A percentile compares a stretch with the other conserved stretches of the same genome.
phyloP scores from a whole-genome alignment of 164 flowering plant species.

The Umbellularia californica region DNA sequence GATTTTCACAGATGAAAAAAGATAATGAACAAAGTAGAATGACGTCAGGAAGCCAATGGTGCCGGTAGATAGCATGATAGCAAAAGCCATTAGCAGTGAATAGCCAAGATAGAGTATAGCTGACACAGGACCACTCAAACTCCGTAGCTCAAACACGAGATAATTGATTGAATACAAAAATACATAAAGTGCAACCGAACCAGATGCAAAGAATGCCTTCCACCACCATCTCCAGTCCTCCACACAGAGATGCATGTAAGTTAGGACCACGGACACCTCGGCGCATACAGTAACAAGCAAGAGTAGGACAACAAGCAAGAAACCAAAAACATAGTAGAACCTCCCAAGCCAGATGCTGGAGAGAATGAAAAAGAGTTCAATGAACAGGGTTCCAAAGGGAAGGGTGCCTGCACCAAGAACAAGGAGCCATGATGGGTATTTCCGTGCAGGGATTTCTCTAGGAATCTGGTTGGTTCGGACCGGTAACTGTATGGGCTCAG shows the following conservation, averaged over 20 bases:
- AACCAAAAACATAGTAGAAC: conserved; percentile 40
- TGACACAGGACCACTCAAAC: conserved; percentile 37
- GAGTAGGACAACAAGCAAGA: conserved; percentile 32
- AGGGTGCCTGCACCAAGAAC: conserved; percentile 46
- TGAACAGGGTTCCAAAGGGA: conserved; percentile 40
- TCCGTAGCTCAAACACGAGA: conserved; percentile 29
- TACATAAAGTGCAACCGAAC: conserved; percentile 34
- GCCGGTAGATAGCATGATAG: conserved; percentile 37
- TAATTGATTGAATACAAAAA: conserved; percentile 38
- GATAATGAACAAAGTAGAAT: conserved; percentile 39
- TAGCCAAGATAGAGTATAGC: conserved; percentile 35
- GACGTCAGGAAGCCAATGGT: conserved; percentile 35
- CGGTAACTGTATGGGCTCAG: conserved; percentile 29
- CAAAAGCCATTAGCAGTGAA: conserved; percentile 32
- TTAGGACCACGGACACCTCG: conserved; percentile 38
- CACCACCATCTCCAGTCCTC: conserved; percentile 51
- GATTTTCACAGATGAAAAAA: conserved; percentile 36
- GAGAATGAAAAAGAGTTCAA: conserved; percentile 40
- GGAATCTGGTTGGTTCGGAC: conserved; percentile 42
- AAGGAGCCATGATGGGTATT: conserved; percentile 40
- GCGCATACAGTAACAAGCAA: conserved; percentile 39
- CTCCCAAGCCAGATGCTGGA: conserved; percentile 44
- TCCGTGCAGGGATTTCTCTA: conserved; percentile 32
- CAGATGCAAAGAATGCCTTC: conserved; percentile 41
- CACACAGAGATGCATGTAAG: conserved; percentile 41